Percentiles rank a stretch among this genome's conserved stretches.
phyloP scores from a whole-genome alignment of 805 yeast species.

The Monosporozyma aquatica region DNA sequence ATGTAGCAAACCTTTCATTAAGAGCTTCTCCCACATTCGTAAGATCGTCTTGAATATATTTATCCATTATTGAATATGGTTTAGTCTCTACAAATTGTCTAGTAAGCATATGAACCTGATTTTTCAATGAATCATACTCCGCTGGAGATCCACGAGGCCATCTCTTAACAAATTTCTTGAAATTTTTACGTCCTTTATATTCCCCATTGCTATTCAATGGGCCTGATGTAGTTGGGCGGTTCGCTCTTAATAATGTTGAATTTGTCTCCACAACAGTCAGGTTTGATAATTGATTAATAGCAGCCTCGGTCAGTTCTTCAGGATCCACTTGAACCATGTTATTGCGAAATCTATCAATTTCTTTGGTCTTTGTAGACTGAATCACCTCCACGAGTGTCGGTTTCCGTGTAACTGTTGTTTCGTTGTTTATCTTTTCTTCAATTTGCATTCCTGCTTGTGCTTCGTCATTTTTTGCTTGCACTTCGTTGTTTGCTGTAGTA shows the following conservation, averaged over 20 bases:
- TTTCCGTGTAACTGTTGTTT: neutral
- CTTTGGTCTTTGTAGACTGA: constrained; percentile 25
- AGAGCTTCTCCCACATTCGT: neutral
- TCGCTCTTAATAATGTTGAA: constrained; percentile 14
- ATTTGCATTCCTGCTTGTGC: no score
- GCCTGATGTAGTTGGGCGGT: neutral
- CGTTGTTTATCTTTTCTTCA: no score
- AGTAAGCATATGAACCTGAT: constrained; percentile 23
- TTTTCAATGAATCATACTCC: constrained; percentile 9
- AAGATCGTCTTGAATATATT: neutral
- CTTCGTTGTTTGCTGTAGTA: no score
- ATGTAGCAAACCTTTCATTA: constrained; percentile 1
- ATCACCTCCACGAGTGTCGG: constrained; percentile 27
- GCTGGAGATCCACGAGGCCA: constrained; percentile 13
- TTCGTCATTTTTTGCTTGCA: no score
- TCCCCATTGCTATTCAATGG: constrained; percentile 6
- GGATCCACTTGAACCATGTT: constrained; percentile 20
- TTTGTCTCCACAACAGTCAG: constrained; percentile 31
- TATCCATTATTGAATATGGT: constrained; percentile 11
- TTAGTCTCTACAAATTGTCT: constrained; percentile 29
- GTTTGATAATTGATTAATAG: constrained; percentile 26
- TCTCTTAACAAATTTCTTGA: constrained; percentile 33
- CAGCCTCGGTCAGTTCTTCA: constrained; percentile 25
- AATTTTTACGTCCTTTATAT: constrained; percentile 33
- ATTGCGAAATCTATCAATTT: constrained; percentile 22